These are phyloP conservation scores for Cystobasidium onofrii DNA, from an alignment of 768 basidiomycete species.

Conservation along the genomic window DNA sequence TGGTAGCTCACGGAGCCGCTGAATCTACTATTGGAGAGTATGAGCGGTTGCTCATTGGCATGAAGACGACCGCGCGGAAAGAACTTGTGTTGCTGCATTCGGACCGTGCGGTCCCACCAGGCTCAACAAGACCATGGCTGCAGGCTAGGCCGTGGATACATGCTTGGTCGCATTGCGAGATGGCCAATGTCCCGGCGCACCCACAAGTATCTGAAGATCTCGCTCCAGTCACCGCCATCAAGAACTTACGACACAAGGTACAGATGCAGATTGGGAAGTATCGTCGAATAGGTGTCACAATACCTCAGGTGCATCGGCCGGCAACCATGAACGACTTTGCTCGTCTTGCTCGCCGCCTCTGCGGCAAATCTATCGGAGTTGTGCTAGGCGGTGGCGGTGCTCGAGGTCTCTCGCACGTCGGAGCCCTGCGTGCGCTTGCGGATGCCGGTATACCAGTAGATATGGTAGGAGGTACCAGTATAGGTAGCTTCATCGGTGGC, in stretches of 20 bases:
- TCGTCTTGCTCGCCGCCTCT: slow-evolving; percentile 76
- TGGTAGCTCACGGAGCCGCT: slow-evolving; percentile 89
- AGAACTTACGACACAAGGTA: slow-evolving; percentile 84
- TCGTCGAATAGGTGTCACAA: slow-evolving; percentile 57
- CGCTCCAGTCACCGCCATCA: slow-evolving; percentile 57
- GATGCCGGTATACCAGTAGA: slow-evolving; percentile 91
- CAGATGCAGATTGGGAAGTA: slow-evolving; percentile 83
- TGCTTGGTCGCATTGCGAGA: slow-evolving; percentile 88
- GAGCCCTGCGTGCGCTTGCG: slow-evolving; percentile 82
- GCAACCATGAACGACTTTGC: slow-evolving; percentile 82
- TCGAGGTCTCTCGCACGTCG: slow-evolving; percentile 72
- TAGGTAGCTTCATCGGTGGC: slow-evolving; percentile 85
- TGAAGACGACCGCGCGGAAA: slow-evolving; percentile 97
- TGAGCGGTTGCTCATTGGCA: slow-evolving; percentile 80
- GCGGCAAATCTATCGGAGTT: slow-evolving; percentile 84
- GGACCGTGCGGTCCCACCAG: slow-evolving; percentile 75
- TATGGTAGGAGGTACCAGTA: slow-evolving; percentile 61
- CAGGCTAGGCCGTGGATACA: slow-evolving; percentile 93
- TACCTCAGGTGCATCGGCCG: slow-evolving; percentile 39
- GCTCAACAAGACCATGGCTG: slow-evolving; percentile 91
- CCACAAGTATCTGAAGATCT: slow-evolving; percentile 51
- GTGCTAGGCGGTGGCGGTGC: slow-evolving; percentile 98
- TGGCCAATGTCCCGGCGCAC: slow-evolving; percentile 56
- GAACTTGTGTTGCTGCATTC: slow-evolving; percentile 90
- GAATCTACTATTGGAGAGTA: slow-evolving; percentile 79